Conservation (phyloP, 78 protist genomes). For the Isochrysis galbana region DNA sequence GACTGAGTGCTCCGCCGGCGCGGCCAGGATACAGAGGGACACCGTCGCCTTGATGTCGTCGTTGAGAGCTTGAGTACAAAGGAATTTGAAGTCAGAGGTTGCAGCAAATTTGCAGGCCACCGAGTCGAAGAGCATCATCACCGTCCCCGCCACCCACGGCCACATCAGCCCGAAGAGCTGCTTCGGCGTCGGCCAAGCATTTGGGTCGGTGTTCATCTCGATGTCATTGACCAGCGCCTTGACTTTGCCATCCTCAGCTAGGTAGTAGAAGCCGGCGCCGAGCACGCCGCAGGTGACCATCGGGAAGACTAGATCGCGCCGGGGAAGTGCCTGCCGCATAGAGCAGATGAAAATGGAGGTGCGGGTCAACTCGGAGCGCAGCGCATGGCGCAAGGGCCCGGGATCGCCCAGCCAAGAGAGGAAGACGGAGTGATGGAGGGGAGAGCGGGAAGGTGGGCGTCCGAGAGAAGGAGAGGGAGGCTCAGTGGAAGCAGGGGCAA, state of each 20-base stretch:
- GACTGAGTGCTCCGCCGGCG: not conserved
- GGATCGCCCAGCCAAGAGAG: no score
- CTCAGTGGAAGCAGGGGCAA: no score
- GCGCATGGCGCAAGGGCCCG: no score
- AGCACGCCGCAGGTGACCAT: not conserved
- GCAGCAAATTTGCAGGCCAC: not conserved
- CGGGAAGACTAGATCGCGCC: not conserved
- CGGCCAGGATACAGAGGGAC: not conserved
- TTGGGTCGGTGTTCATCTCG: not conserved
- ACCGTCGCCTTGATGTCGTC: not conserved
- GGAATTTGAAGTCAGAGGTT: not conserved
- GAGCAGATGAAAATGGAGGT: no score
- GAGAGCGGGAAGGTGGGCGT: no score
- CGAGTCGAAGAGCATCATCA: not conserved
- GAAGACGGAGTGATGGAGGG: no score
- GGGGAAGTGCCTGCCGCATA: not conserved
- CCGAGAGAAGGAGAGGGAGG: no score
- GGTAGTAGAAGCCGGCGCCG: not conserved
- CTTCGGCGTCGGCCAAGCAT: not conserved
- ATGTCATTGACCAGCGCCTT: not conserved
- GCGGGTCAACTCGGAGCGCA: no score
- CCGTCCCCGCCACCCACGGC: not conserved
- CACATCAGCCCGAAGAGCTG: not conserved
- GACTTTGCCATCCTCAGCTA: not conserved
- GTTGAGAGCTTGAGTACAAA: not conserved